These are phyloP conservation scores for Westerdykella ornata DNA, from an alignment of 2,329 filamentous ascomycete species.

Conservation along the genomic window DNA sequence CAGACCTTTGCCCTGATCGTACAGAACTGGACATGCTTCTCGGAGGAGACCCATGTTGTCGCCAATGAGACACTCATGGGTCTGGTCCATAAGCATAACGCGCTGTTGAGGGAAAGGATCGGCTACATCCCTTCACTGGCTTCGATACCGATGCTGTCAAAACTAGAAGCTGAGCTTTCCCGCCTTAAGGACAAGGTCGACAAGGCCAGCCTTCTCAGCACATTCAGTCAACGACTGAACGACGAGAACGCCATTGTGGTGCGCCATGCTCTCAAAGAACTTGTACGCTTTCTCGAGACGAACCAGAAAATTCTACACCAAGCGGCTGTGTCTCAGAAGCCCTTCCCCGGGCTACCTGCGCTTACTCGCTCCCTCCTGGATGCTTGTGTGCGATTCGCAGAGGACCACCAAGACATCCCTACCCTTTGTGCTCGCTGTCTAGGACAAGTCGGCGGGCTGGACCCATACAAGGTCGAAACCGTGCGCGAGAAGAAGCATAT, in stretches of 20 bases:
- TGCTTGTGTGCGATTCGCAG: slow-evolving; percentile 73
- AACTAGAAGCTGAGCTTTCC: slow-evolving; percentile 60
- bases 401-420: slow-evolving; percentile 59
- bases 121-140: slow-evolving; percentile 71
- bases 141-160: slow-evolving; percentile 61
- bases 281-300: slow-evolving; percentile 62
- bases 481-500: slow-evolving; percentile 74
- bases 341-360: slow-evolving; percentile 63
- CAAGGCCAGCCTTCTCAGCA: slow-evolving; percentile 57
- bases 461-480: slow-evolving; percentile 81
- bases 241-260: slow-evolving; percentile 87
- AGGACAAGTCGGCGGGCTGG: slow-evolving; percentile 83
- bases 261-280: slow-evolving; percentile 69
- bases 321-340: slow-evolving; percentile 74
- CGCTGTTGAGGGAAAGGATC: slow-evolving; percentile 59
- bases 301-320: slow-evolving; percentile 75
- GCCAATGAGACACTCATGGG: slow-evolving; percentile 58
- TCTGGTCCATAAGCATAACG: slow-evolving; percentile 57
- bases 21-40: slow-evolving; percentile 68
- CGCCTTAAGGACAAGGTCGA: slow-evolving; percentile 60
- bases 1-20: slow-evolving; percentile 85
- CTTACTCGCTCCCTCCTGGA: slow-evolving; percentile 76
- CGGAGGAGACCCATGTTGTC: slow-evolving; percentile 51
- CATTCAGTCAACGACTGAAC: slow-evolving; percentile 66
- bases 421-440: slow-evolving; percentile 73